Evolutionary conservation across 1,284 basidiomycete species (phyloP).

Genomic region (Heterobasidion occidentale): DNA sequence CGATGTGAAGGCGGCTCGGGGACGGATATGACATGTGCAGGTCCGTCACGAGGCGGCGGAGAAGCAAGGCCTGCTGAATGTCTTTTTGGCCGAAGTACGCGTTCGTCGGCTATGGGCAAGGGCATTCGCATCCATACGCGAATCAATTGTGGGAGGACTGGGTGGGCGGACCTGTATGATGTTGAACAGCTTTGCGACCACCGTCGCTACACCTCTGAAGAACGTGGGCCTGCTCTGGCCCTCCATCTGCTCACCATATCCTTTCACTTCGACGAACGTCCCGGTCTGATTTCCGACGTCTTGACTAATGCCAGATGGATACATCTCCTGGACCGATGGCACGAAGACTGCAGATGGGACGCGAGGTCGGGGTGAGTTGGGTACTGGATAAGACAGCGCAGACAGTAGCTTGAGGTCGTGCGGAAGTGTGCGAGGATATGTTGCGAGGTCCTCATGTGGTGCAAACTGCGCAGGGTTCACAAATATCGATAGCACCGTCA

Average conservation of each 20-base stretch:
- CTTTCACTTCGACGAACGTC: constrained; percentile 87
- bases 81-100: constrained; percentile 99
- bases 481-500: constrained; percentile 92
- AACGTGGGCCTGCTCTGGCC: constrained; percentile 81
- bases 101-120: constrained; percentile 62
- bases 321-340: constrained; percentile 77
- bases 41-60: constrained; percentile 81
- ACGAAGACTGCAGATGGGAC: constrained; percentile 70
- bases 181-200: constrained; percentile 95
- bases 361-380: constrained; percentile 17
- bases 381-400: constrained; percentile 17
- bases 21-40: constrained; percentile 75
- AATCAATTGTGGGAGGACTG: background rate
- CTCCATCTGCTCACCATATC: constrained; percentile 85
- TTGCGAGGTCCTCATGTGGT: constrained; percentile 87
- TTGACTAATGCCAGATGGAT: constrained; percentile 82
- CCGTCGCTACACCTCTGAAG: constrained; percentile 93
- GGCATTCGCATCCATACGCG: background rate
- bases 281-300: constrained; percentile 73
- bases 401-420: constrained; percentile 51
- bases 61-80: constrained; percentile 89
- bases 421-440: constrained; percentile 84
- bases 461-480: constrained; percentile 98
- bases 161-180: constrained; percentile 61
- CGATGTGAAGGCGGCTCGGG: constrained; percentile 64